Percentiles rank a stretch among this genome's conserved stretches.
These are phyloP conservation scores for Williopsis jadinii DNA, from an alignment of 1,139 yeast genomes.

Conservation along the genomic window DNA sequence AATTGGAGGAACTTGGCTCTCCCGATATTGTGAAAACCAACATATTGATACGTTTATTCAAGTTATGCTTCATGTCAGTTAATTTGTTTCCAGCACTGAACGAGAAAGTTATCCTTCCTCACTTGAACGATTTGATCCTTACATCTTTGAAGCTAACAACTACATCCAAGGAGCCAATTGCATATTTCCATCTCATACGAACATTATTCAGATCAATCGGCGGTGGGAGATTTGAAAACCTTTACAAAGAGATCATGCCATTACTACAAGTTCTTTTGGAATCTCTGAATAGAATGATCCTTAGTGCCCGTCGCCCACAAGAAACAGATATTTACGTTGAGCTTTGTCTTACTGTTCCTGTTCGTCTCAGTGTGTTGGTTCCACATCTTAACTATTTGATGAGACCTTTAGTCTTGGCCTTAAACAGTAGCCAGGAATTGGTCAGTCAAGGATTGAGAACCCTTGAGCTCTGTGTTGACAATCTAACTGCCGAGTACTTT, in stretches of 20 bases:
- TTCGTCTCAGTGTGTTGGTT: constrained; percentile 82
- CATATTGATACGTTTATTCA: constrained; percentile 77
- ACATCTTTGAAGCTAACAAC: constrained; percentile 77
- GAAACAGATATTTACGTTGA: constrained; percentile 94
- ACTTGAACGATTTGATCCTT: constrained; percentile 73
- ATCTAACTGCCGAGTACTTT: constrained; percentile 90
- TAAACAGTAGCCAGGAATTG: constrained; percentile 85
- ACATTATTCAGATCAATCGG: constrained; percentile 91
- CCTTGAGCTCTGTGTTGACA: constrained; percentile 93
- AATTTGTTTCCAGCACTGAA: constrained; percentile 83
- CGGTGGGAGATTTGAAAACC: constrained; percentile 89
- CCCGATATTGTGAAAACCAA: constrained; percentile 74
- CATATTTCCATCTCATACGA: constrained; percentile 81
- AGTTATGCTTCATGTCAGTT: constrained; percentile 92
- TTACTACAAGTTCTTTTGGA: constrained; percentile 80
- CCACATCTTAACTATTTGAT: constrained; percentile 86
- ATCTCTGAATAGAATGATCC: constrained; percentile 74
- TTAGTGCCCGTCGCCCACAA: constrained; percentile 79
- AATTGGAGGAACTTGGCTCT: constrained; percentile 73
- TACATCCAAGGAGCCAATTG: constrained; percentile 86
- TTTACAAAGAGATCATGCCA: constrained; percentile 91
- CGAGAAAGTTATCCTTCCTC: constrained; percentile 83
- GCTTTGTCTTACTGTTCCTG: constrained; percentile 92
- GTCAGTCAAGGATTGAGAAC: constrained; percentile 93
- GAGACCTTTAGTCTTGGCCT: constrained; percentile 85